A percentile compares a stretch with the other conserved stretches of the same genome.
Evolutionary conservation across 2,329 filamentous ascomycete species (phyloP).

Genomic region (Karstenula rhodostoma): DNA sequence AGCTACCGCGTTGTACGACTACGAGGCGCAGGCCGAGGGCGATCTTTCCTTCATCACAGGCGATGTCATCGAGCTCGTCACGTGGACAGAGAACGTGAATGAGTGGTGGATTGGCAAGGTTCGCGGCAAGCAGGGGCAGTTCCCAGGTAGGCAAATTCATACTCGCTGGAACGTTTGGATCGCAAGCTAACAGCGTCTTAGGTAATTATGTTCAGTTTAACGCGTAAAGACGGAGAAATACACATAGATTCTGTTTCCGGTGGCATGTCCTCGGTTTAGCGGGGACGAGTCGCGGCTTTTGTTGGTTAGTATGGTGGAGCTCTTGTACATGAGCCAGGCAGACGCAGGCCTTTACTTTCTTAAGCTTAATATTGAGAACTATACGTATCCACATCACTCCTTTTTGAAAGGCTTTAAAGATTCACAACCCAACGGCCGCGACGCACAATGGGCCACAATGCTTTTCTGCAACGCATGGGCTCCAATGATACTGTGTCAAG

Average conservation of each 20-base stretch:
- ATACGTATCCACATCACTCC: neutral
- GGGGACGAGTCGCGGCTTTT: neutral
- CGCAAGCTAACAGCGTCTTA: neutral
- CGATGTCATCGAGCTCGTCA: constrained; percentile 88
- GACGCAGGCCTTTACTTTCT: neutral
- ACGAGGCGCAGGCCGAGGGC: constrained; percentile 92
- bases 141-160: constrained; percentile 77
- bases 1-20: constrained; percentile 93
- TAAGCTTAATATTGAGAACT: neutral
- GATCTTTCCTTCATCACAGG: constrained; percentile 90
- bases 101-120: constrained; percentile 96
- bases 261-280: constrained; percentile 1
- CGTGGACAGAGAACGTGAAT: constrained; percentile 86
- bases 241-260: constrained; percentile 2
- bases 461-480: no score
- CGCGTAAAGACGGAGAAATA: neutral
- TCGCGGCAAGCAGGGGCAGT: constrained; percentile 84
- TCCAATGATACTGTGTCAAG: no score
- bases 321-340: neutral
- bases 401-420: no score
- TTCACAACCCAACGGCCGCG: no score
- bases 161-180: neutral
- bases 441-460: no score
- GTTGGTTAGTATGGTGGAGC: neutral
- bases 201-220: constrained; percentile 7